phyloP scores from a whole-genome alignment of 139 green algal genomes.

The Auxenochlorella pyrenoidosa region DNA sequence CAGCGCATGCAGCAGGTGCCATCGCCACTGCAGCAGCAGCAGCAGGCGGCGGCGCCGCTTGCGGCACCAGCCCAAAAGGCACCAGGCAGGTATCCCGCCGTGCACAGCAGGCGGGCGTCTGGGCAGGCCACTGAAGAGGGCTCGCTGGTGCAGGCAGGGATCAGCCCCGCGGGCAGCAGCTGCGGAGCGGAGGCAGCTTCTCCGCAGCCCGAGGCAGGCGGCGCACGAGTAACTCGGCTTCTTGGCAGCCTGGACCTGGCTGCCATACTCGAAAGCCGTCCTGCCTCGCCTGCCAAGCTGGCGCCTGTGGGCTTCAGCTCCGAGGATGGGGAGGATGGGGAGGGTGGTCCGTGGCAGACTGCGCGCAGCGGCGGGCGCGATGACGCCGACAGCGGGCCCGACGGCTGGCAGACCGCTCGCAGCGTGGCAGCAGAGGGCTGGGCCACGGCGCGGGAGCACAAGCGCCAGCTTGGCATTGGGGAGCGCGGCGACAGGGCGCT shows the following conservation, averaged over 20 bases:
- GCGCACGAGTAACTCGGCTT: not conserved
- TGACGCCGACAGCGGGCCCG: not conserved
- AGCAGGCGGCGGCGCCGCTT: not conserved
- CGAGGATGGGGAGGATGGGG: not conserved
- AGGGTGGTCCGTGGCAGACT: not conserved
- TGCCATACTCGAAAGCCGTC: slow-evolving; percentile 19
- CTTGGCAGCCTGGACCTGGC: slow-evolving; percentile 13
- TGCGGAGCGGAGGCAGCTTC: not conserved
- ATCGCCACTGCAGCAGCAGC: too few species aligned
- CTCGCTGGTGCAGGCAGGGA: not conserved
- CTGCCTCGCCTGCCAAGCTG: not conserved
- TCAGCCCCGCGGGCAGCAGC: not conserved
- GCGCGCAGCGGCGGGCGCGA: not conserved
- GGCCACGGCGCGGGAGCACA: not conserved
- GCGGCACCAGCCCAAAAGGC: not conserved
- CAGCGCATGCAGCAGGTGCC: not conserved
- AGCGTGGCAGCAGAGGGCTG: not conserved
- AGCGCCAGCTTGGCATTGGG: not conserved
- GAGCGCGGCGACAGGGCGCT: not conserved
- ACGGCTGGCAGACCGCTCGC: not conserved
- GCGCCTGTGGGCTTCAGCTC: not conserved
- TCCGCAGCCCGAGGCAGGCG: not conserved
- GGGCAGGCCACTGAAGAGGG: not conserved
- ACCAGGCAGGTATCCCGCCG: not conserved
- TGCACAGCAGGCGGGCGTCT: not conserved